Evolutionary conservation across 2,329 filamentous ascomycete species (phyloP), one percentile per base, ranked within the genome.

Genomic region (Geoglossum cookeanum): DNA sequence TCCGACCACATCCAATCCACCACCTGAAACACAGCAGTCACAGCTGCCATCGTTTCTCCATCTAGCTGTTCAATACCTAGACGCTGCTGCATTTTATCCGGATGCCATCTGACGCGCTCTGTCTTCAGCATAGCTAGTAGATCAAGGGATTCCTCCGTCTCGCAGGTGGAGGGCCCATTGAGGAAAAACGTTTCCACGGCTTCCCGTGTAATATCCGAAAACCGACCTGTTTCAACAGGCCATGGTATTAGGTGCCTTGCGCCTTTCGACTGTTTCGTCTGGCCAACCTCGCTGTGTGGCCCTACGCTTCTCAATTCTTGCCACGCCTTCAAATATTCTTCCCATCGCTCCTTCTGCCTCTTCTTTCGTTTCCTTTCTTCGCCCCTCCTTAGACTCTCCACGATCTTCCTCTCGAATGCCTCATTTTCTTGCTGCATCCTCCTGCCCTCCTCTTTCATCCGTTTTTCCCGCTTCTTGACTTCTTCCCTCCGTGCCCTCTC

Each of bases 51-150:
- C 2, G 86, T 80, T 3, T 76, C 76, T 29, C 80, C 76, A 53
- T 90, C 84, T 54, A 94, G 80, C 13, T 75, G 74, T 59, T 79
- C 72, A 0, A 78, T 80, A 2, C 88, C 87, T 59, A 94, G 83
- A 56, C 82, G 80, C 71, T 96, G 92, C 73, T 96, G 88, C 58
- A 97, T 85, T 74, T 97, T 98, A 71, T 98, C 92, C 3, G 92
- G 92, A 72, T 98, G 92, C 92, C 92, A 98, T 15, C 89, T 78
- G 17, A 97, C 83, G 55, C 92, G 80, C 72, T 98, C 92, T 4
- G 80, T 73, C 69, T 94, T 95, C 56, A 97, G 74, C 4, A 77
- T 67, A 49, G 75, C 72, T 13, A 70, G 57, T 22, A 78, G 57
- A 58, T 73, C 70, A 4, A 62, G 58, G 29, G 54, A 60, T 62